phyloP scores from a whole-genome alignment of 2,329 filamentous ascomycete genomes.

The Biscogniauxia mediterranea region DNA sequence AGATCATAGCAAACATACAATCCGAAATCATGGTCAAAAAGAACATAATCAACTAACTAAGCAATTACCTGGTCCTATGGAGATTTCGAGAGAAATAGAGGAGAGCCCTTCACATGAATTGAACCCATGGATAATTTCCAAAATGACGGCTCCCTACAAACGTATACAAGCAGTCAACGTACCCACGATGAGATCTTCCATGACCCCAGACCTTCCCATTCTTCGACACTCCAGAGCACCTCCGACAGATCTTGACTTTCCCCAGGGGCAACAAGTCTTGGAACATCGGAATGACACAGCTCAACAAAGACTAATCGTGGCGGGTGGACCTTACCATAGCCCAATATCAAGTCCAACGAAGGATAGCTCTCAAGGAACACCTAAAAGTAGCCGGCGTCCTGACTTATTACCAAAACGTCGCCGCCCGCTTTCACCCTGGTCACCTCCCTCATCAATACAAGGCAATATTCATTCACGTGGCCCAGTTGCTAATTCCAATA shows the following conservation, averaged over 20 bases:
- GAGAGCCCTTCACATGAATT: conserved; percentile 18
- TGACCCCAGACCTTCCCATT: conserved; percentile 28
- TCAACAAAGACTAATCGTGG: conserved; percentile 8
- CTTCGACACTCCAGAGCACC: conserved; percentile 27
- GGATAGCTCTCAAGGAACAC: conserved; percentile 2
- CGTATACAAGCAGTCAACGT: neutral
- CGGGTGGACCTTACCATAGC: conserved; percentile 26
- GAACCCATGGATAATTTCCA: conserved; percentile 42
- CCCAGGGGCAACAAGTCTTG: conserved; percentile 16
- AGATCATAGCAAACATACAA: conserved; percentile 17
- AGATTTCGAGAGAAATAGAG: conserved; percentile 4
- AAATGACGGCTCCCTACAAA: conserved; percentile 30
- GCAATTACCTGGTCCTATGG: neutral
- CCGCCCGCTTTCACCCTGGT: conserved; percentile 26
- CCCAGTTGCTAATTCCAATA: neutral
- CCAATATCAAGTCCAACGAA: conserved; percentile 23
- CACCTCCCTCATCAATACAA: conserved; percentile 29
- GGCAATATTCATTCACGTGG: conserved; percentile 1
- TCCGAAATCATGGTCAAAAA: neutral
- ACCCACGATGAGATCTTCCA: conserved; percentile 4
- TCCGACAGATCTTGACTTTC: conserved; percentile 30
- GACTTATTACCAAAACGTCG: conserved; percentile 7
- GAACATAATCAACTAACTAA: neutral
- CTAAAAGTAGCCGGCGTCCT: conserved; percentile 1
- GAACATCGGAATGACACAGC: conserved; percentile 2